A percentile compares a stretch with the other conserved stretches of the same genome.
phyloP scores from a whole-genome alignment of 345 rosid genomes.

The Trapa bicornis region DNA sequence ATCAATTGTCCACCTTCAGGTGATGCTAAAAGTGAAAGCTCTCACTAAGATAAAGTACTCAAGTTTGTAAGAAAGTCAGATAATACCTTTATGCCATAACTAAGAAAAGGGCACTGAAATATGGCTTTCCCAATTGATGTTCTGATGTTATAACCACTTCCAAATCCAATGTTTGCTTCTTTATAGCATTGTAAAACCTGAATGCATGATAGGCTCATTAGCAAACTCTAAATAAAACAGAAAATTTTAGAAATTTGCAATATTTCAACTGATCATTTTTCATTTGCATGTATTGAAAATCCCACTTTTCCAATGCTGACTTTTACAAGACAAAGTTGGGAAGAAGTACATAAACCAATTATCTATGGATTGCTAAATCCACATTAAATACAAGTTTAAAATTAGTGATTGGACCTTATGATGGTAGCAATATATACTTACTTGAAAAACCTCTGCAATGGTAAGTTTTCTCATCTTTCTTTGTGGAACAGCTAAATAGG shows the following conservation, averaged over 20 bases:
- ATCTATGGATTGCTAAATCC: background rate
- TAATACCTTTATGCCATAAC: slow-evolving; percentile 54
- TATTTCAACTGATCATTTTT: background rate
- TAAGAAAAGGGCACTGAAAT: slow-evolving; percentile 75
- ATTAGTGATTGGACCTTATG: background rate
- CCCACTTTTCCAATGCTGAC: background rate
- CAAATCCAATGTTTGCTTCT: slow-evolving; percentile 88
- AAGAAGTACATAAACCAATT: background rate
- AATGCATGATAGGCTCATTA: slow-evolving; percentile 12
- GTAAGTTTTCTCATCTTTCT: slow-evolving; percentile 41
- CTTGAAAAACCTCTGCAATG: slow-evolving; percentile 44
- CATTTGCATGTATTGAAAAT: background rate
- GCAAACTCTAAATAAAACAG: background rate
- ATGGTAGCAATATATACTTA: slow-evolving; percentile 17
- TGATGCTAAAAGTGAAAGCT: background rate
- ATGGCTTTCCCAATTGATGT: slow-evolving; percentile 54
- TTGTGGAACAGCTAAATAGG: slow-evolving; percentile 28
- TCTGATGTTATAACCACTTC: slow-evolving; percentile 54
- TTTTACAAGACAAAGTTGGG: background rate
- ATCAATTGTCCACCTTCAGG: background rate
- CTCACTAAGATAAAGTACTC: background rate
- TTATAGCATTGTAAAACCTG: slow-evolving; percentile 57
- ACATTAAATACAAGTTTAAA: background rate
- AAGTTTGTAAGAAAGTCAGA: background rate
- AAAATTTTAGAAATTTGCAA: background rate